Evolutionary conservation across 2,329 filamentous ascomycete genomes (phyloP).

Genomic region (Penicillium psychrosexuale): DNA sequence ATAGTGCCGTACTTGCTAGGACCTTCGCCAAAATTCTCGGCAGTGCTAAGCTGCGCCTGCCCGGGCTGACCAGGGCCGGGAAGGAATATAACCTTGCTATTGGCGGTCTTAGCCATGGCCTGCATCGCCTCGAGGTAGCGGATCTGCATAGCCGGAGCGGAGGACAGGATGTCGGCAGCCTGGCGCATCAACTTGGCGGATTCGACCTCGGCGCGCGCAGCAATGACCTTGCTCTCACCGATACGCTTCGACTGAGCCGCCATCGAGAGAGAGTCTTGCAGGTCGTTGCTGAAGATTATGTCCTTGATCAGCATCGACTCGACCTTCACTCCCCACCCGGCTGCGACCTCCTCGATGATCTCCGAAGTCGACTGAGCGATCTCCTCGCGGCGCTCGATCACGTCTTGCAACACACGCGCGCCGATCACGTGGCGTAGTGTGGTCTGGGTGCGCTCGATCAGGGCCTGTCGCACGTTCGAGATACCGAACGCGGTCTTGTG

Average conservation of each 20-base stretch:
- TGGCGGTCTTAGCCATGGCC: conserved; percentile 91
- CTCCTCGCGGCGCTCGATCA: conserved; percentile 97
- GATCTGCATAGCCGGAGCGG: conserved; percentile 96
- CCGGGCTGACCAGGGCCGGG: conserved; percentile 58
- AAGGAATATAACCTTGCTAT: conserved; percentile 82
- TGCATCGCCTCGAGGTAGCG: conserved; percentile 98
- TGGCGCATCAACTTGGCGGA: conserved; percentile 80
- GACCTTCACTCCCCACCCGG: conserved; percentile 91
- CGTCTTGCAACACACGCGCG: conserved; percentile 91
- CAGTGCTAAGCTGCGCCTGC: conserved; percentile 50
- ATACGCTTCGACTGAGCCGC: conserved; percentile 98
- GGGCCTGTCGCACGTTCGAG: conserved; percentile 88
- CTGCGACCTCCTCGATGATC: conserved; percentile 94
- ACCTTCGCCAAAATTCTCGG: conserved; percentile 55
- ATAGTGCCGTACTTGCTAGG: conserved; percentile 47
- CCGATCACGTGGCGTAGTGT: conserved; percentile 96
- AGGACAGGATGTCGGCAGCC: conserved; percentile 88
- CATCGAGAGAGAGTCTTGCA: conserved; percentile 97
- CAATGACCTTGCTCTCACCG: conserved; percentile 97
- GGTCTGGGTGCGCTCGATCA: conserved; percentile 96
- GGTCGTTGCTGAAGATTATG: conserved; percentile 92
- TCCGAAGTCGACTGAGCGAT: conserved; percentile 92
- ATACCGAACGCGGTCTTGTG: conserved; percentile 98
- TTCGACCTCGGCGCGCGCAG: conserved; percentile 94
- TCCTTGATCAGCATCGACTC: conserved; percentile 99